phyloP scores from a whole-genome alignment of 2,329 filamentous ascomycete species.

The Plenodomus tracheiphilus region DNA sequence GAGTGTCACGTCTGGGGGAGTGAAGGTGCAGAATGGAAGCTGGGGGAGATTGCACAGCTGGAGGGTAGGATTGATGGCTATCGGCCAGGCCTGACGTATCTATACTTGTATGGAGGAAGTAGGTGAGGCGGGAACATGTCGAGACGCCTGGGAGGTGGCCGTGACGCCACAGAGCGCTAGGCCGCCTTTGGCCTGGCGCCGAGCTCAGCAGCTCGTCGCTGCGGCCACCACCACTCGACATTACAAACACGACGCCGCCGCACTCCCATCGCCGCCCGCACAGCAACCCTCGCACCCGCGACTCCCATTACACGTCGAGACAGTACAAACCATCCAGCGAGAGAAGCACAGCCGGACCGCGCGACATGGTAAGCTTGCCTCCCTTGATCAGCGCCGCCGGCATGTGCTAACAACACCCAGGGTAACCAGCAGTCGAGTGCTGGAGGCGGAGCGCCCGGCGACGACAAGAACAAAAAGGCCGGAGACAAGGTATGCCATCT shows the following conservation, averaged over 20 bases:
- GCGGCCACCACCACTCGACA: constrained; percentile 29
- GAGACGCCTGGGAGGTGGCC: constrained; percentile 6
- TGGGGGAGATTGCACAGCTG: neutral
- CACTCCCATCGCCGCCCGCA: constrained; percentile 18
- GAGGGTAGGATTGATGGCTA: neutral
- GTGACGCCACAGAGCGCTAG: constrained; percentile 27
- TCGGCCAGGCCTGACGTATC: constrained; percentile 37
- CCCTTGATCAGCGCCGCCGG: constrained; percentile 13
- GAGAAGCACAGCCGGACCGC: constrained; percentile 13
- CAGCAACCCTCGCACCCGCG: constrained; percentile 4
- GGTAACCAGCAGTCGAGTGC: constrained; percentile 87
- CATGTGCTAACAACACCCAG: constrained; percentile 54
- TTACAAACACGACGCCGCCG: constrained; percentile 35
- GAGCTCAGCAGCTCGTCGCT: constrained; percentile 1
- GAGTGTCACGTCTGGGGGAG: neutral
- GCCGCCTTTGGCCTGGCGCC: neutral
- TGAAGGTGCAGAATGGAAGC: neutral
- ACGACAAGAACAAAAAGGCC: constrained; percentile 86
- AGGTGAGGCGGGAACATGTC: neutral
- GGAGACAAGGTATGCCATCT: constrained; percentile 52
- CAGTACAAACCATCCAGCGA: neutral
- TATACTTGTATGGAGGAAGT: constrained; percentile 28
- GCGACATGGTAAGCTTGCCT: constrained; percentile 40
- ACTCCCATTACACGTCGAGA: neutral
- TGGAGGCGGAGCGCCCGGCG: constrained; percentile 66